Percentiles rank a stretch among this genome's conserved stretches.
Evolutionary conservation across 345 rosid genomes (phyloP).

Genomic region (Barbarea vulgaris): DNA sequence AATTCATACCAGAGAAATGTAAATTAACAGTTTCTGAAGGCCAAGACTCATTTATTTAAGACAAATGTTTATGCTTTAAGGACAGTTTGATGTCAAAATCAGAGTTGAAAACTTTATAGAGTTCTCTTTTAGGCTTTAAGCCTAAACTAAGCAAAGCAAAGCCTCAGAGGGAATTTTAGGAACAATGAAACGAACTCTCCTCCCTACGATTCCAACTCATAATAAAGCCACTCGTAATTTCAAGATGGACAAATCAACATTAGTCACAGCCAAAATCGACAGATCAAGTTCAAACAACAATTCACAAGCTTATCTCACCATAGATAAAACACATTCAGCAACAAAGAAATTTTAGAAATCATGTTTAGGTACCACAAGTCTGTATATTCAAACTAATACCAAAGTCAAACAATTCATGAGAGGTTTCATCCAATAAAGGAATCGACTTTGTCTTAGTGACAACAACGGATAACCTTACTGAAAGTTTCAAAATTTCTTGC

Average conservation of each 20-base stretch:
- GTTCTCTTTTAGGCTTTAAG: background rate
- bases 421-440: slow-evolving; percentile 50
- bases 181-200: slow-evolving; percentile 3
- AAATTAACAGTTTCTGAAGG: background rate
- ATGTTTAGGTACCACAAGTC: slow-evolving; percentile 4
- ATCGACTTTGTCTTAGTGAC: slow-evolving; percentile 35
- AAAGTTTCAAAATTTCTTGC: slow-evolving; percentile 25
- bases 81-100: slow-evolving; percentile 17
- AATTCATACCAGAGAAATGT: background rate
- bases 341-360: slow-evolving; percentile 9
- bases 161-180: background rate
- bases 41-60: background rate
- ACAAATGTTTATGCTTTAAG: background rate
- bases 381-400: background rate
- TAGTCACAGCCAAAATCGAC: slow-evolving; percentile 15
- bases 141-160: slow-evolving; percentile 20
- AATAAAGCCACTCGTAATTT: background rate
- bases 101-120: slow-evolving; percentile 4
- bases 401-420: slow-evolving; percentile 29
- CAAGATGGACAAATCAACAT: slow-evolving; percentile 38
- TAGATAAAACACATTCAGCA: slow-evolving; percentile 17
- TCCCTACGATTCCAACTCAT: background rate
- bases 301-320: slow-evolving; percentile 4
- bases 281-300: slow-evolving; percentile 25
- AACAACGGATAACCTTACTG: slow-evolving; percentile 43